Percentiles rank a stretch among this genome's conserved stretches.
These are phyloP conservation scores for Cudoniella acicularis DNA, from an alignment of 495 filamentous ascomycete species.

Conservation along the genomic window DNA sequence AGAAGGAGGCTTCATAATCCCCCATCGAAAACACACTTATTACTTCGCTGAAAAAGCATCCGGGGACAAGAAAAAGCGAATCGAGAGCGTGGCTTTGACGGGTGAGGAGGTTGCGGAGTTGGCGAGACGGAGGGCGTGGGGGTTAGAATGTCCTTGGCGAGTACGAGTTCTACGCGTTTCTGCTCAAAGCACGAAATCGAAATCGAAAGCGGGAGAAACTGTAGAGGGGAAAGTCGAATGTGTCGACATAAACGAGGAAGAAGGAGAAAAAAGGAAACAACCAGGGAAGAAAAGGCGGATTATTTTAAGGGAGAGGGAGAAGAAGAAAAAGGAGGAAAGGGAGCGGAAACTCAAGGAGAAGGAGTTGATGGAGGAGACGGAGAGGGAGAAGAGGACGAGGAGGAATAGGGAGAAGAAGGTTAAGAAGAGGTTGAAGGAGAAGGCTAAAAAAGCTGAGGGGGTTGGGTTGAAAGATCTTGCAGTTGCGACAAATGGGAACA, in stretches of 20 bases:
- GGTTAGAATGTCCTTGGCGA: conserved; percentile 52
- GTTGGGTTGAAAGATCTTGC: too few relatives aligned
- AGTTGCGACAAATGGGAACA: too few relatives aligned
- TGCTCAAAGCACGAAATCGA: background rate
- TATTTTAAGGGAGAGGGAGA: conserved; percentile 35
- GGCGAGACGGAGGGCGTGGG: conserved; percentile 43
- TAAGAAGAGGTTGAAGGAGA: conserved; percentile 46
- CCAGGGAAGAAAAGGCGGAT: conserved; percentile 53
- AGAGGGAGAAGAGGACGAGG: conserved; percentile 51
- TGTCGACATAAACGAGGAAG: background rate
- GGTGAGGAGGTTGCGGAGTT: conserved; percentile 39
- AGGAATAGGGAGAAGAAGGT: conserved; percentile 50
- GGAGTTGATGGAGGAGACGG: conserved; percentile 42
- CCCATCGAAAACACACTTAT: conserved; percentile 37
- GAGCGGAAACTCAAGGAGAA: conserved; percentile 22
- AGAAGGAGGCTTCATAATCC: conserved; percentile 36
- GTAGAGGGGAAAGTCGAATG: background rate
- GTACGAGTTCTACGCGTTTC: conserved; percentile 30
- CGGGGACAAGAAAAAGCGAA: conserved; percentile 27
- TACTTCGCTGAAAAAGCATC: conserved; percentile 39
- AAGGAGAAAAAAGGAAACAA: conserved; percentile 33
- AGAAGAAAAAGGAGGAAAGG: conserved; percentile 24
- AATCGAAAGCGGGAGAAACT: conserved; percentile 1
- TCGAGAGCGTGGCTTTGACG: conserved; percentile 39
- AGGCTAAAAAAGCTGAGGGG: conserved; percentile 40